Base-by-base conservation (phyloP, 2,329 filamentous ascomycete genomes). In the Colletotrichum simmondsii region DNA sequence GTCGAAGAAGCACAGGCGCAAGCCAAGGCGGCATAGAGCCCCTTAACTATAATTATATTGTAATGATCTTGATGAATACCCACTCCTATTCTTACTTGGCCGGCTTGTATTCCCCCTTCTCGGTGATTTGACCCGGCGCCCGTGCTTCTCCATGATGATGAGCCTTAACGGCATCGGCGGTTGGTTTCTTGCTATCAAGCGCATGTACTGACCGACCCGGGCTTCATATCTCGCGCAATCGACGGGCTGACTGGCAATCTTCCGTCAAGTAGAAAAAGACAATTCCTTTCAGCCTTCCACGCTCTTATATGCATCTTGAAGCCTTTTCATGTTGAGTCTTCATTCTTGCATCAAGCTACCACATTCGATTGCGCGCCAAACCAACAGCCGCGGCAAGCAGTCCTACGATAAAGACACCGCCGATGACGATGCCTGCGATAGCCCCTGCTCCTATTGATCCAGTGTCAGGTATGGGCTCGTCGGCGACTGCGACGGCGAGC, bases 11-110 rank as follows among this genome's bases (percentile, higher is more conserved):
- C 60, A 58, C 26, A 57, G 58, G 35, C 52, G 46, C 59, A 59
- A 56, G 35, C 62, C 11, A 71, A 74, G 28, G 56, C 52, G 52
- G 60, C 30, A 24, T 71, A 68, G 59, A 71, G 26, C 19, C 19
- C 7, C 2, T 49, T 10, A 42, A 42, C 14, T 42, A 37, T 26
- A 54, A 30, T 30, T 37, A 19, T 12, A 67, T 59, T 68, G 26
- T 68, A 60, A 72, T 66, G 66, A 70, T 57, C 35, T 53, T 61
- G 46, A 73, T 42, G 67, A 70, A 65, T 71, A 73, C 56, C 60
- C 66, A 71, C 46, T 57, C 62, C 56, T 5, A 26, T 11, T 53
- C 62, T 46, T 35, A 37, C 46, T 22, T 11, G 32, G 1, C 14
- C 37, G 32, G 57, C 37, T 42, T 42, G 6, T 16, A 42, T 19